Percentiles rank a stretch among this genome's conserved stretches.
Evolutionary conservation across 2,329 filamentous ascomycete species (phyloP).

Genomic region (Blastomyces gilchristii): DNA sequence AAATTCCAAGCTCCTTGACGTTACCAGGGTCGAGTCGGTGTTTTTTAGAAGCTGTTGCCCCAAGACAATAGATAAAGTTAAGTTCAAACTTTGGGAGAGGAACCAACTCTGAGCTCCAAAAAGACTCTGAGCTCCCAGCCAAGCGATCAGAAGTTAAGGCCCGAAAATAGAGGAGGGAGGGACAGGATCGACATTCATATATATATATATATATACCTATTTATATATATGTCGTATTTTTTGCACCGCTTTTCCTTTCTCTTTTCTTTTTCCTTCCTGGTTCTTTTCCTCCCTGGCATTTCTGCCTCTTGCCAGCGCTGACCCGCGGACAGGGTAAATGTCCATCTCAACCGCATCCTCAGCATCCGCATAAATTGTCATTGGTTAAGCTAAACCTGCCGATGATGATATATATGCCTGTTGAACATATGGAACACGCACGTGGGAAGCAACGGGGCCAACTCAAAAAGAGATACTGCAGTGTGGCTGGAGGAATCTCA

Average conservation of each 20-base stretch:
- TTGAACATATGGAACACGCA: not conserved
- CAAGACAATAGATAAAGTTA: not conserved
- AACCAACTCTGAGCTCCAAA: not conserved
- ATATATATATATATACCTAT: too few relatives aligned
- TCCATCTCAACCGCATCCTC: not conserved
- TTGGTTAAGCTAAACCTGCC: not conserved
- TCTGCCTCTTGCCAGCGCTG: not conserved
- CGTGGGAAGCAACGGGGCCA: not conserved
- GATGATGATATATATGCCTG: not conserved
- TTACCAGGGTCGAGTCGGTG: not conserved
- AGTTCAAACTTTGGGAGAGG: not conserved
- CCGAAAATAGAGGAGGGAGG: not conserved
- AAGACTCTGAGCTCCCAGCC: too few relatives aligned
- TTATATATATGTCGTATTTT: not conserved
- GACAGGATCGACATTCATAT: too few relatives aligned
- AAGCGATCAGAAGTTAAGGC: too few relatives aligned
- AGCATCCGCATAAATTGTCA: not conserved
- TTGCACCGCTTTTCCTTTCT: too few relatives aligned
- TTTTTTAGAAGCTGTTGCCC: not conserved
- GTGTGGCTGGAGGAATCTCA: not conserved
- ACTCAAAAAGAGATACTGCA: not conserved
- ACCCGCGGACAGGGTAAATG: not conserved
- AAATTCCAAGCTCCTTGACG: not conserved
- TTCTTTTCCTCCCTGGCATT: not conserved
- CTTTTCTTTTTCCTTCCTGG: not conserved